Evolutionary conservation across 2,329 filamentous ascomycete genomes (phyloP).

Genomic region (Penicillium sp.): DNA sequence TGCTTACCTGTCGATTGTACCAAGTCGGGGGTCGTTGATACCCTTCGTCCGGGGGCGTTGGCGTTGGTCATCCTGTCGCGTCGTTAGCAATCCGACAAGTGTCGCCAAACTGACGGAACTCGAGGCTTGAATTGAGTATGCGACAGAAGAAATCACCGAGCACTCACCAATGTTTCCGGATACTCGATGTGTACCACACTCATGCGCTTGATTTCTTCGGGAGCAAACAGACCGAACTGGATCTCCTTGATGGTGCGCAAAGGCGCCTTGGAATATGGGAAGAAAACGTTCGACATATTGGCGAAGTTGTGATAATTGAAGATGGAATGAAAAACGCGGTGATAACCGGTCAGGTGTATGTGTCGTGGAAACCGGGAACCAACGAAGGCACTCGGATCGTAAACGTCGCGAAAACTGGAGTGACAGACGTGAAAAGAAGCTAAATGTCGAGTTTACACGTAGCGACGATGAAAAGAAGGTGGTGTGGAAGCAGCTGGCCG

Average conservation of each 20-base stretch:
- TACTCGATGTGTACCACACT: constrained; percentile 95
- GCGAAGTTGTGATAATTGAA: constrained; percentile 31
- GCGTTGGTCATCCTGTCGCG: constrained; percentile 74
- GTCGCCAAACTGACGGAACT: neutral
- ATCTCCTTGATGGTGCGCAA: constrained; percentile 98
- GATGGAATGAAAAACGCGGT: constrained; percentile 9
- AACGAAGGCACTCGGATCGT: constrained; percentile 17
- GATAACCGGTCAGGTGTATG: constrained; percentile 11
- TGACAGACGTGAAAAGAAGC: constrained; percentile 13
- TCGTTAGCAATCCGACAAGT: constrained; percentile 17
- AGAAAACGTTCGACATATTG: constrained; percentile 89
- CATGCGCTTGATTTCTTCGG: constrained; percentile 99
- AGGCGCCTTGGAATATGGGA: constrained; percentile 89
- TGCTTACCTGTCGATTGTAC: constrained; percentile 77
- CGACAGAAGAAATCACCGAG: neutral
- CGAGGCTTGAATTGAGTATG: neutral
- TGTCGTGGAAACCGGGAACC: constrained; percentile 11
- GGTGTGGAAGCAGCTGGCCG: constrained; percentile 40
- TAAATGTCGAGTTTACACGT: constrained; percentile 16
- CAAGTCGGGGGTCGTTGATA: constrained; percentile 92
- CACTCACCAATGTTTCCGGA: constrained; percentile 86
- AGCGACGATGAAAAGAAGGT: constrained; percentile 36
- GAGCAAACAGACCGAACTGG: constrained; percentile 95
- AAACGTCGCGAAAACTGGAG: constrained; percentile 21
- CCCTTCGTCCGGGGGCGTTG: constrained; percentile 87